Base-by-base conservation (phyloP, 441 rosid species). In the Raphanus hybrid region DNA sequence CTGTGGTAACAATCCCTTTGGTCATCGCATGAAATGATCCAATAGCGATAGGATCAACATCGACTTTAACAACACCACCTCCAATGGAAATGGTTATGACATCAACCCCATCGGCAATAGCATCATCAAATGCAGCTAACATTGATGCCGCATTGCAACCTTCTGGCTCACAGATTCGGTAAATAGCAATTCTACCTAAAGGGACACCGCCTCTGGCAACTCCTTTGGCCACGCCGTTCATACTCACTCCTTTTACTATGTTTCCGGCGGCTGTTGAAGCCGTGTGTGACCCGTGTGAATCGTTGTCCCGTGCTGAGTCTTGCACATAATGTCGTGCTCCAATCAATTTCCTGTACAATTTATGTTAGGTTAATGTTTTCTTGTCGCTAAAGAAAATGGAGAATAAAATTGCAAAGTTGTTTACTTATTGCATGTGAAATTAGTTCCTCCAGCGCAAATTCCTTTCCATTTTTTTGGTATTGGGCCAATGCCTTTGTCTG, bases 391-490 rank as follows among this genome's bases (percentile, higher is more conserved):
- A 54, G 48, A 69, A 48, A 6, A 9, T 69, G 57, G 45, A 59
- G 29, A 18, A 5, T 27, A 58, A n/a, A 59, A 8, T 18, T 37
- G 14, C 1, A 75, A 34, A 61, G 74, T 69, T 72, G 34, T 35
- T 60, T 62, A 12, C 69, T 80, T 67, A 86, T 87, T 91, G 84
- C 96, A 89, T 1, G 88, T 83, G 83, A 89, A 87, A 68, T 85
- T 86, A 2, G 12, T 12, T 62, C 74, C 76, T 27, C 84, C 84
- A 27, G 78, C 78, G 61, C 96, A 91, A 57, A 37, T 50, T 23
- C 93, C 91, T 69, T 91, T 89, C 92, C 91, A 89, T 82, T 87
- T 89, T 9, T 81, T 15, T 0, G 93, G 96, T 69, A 87, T 84
- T 15, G 89, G 83, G 18, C 85, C 81, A 18, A 82, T 81, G 41